phyloP scores from a whole-genome alignment of 163 green algal species.

The Chlorella variabilis region DNA sequence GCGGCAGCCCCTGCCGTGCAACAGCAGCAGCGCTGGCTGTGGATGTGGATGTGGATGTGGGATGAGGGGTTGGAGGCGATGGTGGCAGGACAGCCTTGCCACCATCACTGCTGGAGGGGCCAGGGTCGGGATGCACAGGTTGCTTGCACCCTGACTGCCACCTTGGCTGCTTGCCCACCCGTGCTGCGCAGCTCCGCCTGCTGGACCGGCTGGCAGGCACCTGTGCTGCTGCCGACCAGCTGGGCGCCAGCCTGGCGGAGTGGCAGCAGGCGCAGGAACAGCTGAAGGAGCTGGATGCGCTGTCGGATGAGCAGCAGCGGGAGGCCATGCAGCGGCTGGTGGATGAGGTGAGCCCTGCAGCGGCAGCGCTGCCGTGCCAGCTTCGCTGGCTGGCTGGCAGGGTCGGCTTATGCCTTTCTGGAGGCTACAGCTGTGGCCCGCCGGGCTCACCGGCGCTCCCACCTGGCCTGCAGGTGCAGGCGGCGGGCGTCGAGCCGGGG shows the following conservation, averaged over 20 bases:
- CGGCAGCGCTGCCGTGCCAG: no score
- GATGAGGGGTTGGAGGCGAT: no score
- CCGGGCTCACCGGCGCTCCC: no score
- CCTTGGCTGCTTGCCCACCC: not conserved
- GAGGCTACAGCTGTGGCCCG: not conserved
- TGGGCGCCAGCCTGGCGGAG: constrained; percentile 10
- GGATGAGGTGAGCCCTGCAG: constrained; percentile 44
- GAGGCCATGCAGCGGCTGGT: constrained; percentile 65
- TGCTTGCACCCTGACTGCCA: no score
- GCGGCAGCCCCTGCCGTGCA: not conserved
- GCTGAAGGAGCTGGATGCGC: constrained; percentile 59
- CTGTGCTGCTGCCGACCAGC: not conserved
- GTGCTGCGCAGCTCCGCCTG: constrained; percentile 70
- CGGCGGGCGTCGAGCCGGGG: constrained; percentile 51
- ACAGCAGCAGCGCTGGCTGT: not conserved
- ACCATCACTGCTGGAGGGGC: no score
- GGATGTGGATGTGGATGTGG: no score
- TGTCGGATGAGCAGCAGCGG: constrained; percentile 68
- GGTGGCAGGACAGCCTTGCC: no score
- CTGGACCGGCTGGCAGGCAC: constrained; percentile 77
- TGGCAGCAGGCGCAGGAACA: constrained; percentile 38
- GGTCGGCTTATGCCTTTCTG: not conserved
- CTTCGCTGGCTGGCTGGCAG: not conserved
- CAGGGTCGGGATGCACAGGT: no score
- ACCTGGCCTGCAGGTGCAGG: constrained; percentile 48